Evolutionary conservation across 352 stramenopile genomes (phyloP).

Genomic region (Phytophthora podocarpi): DNA sequence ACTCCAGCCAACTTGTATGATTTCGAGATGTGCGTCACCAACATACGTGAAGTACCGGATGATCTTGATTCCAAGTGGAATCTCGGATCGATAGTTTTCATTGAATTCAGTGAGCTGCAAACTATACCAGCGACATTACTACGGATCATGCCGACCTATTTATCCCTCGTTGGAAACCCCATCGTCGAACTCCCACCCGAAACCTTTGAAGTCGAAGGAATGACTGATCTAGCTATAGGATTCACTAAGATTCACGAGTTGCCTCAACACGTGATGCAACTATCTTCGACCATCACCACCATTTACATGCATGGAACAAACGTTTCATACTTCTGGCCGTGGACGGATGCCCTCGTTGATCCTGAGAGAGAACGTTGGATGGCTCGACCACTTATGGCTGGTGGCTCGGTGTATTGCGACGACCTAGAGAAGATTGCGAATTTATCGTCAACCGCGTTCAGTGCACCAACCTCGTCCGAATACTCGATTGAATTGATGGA

Average conservation of each 20-base stretch:
- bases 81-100: not conserved
- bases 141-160: not conserved
- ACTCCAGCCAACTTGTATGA: not conserved
- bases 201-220: not conserved
- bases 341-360: not conserved
- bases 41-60: not conserved
- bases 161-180: constrained; percentile 1
- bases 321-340: not conserved
- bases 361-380: not conserved
- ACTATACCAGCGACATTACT: not conserved
- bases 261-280: not conserved
- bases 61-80: constrained; percentile 1
- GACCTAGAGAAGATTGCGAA: not conserved
- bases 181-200: not conserved
- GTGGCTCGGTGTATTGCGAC: not conserved
- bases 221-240: not conserved
- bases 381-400: not conserved
- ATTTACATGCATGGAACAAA: too few species aligned
- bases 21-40: constrained; percentile 1
- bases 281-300: too few species aligned
- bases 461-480: not conserved
- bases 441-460: not conserved
- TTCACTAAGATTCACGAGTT: not conserved
- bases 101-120: not conserved
- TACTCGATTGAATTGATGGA: not conserved